Evolutionary conservation across 805 yeast genomes (phyloP).

Genomic region (Candida incommunis): DNA sequence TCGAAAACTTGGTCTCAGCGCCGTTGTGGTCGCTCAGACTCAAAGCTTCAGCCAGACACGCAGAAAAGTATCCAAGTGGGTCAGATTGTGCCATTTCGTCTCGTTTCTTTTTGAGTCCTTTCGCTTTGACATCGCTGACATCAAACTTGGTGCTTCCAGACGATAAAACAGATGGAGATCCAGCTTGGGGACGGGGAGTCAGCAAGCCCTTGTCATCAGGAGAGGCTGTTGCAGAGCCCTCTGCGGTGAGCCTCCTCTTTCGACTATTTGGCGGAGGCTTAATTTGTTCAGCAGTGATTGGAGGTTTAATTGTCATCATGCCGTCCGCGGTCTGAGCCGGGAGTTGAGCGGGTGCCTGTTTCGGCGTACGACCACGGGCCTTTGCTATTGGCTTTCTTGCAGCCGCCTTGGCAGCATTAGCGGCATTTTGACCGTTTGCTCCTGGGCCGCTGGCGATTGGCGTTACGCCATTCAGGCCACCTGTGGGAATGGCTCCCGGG

Average conservation of each 20-base stretch:
- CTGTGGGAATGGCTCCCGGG: too few relatives aligned
- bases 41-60: constrained; percentile 12
- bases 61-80: neutral
- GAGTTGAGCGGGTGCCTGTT: neutral
- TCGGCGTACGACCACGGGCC: neutral
- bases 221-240: constrained; percentile 3
- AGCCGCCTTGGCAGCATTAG: neutral
- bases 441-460: constrained; percentile 3
- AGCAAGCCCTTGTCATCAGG: constrained; percentile 32
- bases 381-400: constrained; percentile 7
- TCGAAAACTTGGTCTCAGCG: constrained; percentile 12
- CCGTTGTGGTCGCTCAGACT: constrained; percentile 19
- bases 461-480: constrained; percentile 10
- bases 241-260: neutral
- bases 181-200: constrained; percentile 55
- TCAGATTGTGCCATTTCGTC: neutral
- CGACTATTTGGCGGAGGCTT: neutral
- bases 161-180: constrained; percentile 30
- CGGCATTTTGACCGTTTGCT: constrained; percentile 2
- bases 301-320: neutral
- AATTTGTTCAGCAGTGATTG: neutral
- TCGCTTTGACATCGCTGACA: neutral
- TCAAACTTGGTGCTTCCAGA: constrained; percentile 6
- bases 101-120: neutral
- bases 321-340: neutral